A percentile compares a stretch with the other conserved stretches of the same genome.
Evolutionary conservation across 768 basidiomycete species (phyloP).

Genomic region (Termitomyces sp.): DNA sequence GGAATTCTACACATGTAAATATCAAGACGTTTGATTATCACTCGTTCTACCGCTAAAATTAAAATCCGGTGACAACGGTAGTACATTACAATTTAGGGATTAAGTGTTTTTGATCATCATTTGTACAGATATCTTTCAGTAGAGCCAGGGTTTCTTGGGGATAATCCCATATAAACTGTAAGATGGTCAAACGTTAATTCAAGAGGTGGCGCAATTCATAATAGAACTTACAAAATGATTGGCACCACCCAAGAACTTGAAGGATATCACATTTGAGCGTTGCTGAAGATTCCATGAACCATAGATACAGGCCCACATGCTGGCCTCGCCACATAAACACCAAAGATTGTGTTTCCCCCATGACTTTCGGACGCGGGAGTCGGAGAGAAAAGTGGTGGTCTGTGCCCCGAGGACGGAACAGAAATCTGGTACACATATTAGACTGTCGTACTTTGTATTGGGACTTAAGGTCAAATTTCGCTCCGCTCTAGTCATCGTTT

Average conservation of each 20-base stretch:
- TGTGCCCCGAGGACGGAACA: neutral
- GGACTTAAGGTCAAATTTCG: neutral
- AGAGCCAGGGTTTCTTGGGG: neutral
- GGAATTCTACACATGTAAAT: no score
- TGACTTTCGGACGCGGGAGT: neutral
- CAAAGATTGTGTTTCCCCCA: neutral
- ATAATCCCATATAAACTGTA: neutral
- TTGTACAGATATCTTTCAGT: neutral
- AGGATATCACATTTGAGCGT: neutral
- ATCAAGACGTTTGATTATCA: no score
- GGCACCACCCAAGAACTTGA: neutral
- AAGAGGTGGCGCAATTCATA: neutral
- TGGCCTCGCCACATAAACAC: slow-evolving; percentile 1
- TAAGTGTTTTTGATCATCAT: neutral
- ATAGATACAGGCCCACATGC: neutral
- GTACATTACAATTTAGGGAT: neutral
- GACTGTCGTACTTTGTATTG: neutral
- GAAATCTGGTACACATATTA: neutral
- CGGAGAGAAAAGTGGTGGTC: neutral
- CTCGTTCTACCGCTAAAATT: no score
- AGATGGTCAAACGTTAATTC: neutral
- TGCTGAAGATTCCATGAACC: slow-evolving; percentile 1
- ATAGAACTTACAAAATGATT: neutral
- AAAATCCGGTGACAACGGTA: no score
- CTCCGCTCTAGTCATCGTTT: neutral